Percentiles rank a stretch among this genome's conserved stretches.
Evolutionary conservation across 805 yeast species (phyloP).

Genomic region (Metschnikowia chrysomelidarum): DNA sequence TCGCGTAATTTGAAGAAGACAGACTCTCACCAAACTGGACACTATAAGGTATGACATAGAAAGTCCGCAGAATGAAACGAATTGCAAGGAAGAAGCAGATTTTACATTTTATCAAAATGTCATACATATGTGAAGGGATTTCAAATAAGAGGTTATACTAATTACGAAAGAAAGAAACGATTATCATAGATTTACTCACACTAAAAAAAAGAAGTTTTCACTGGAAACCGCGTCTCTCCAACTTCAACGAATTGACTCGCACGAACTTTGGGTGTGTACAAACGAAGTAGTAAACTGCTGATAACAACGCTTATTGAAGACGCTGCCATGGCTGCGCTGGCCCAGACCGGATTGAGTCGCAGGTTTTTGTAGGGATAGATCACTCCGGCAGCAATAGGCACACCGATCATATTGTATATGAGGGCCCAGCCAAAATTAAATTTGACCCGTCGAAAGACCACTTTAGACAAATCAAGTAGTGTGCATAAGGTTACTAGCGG

Average conservation of each 20-base stretch:
- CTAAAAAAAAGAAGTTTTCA: too few species aligned
- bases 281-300: conserved; percentile 52
- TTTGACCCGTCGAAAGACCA: conserved; percentile 50
- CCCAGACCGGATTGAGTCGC: conserved; percentile 63
- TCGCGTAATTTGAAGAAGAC: conserved; percentile 19
- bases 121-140: too few species aligned
- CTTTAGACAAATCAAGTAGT: conserved; percentile 49
- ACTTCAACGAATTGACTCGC: conserved; percentile 6
- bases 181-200: too few species aligned
- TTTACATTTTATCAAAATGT: too few species aligned
- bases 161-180: too few species aligned
- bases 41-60: too few species aligned
- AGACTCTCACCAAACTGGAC: too few species aligned
- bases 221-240: too few species aligned
- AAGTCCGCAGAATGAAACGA: too few species aligned
- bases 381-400: conserved; percentile 68
- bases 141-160: too few species aligned
- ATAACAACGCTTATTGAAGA: conserved; percentile 57
- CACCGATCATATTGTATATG: conserved; percentile 53
- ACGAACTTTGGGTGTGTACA: conserved; percentile 42
- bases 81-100: too few species aligned
- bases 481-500: conserved; percentile 54
- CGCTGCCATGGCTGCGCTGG: conserved; percentile 64
- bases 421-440: conserved; percentile 63
- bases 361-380: conserved; percentile 54